phyloP scores from a whole-genome alignment of 2,329 filamentous ascomycete genomes.

The Hawksworthiomyces lignivorus region DNA sequence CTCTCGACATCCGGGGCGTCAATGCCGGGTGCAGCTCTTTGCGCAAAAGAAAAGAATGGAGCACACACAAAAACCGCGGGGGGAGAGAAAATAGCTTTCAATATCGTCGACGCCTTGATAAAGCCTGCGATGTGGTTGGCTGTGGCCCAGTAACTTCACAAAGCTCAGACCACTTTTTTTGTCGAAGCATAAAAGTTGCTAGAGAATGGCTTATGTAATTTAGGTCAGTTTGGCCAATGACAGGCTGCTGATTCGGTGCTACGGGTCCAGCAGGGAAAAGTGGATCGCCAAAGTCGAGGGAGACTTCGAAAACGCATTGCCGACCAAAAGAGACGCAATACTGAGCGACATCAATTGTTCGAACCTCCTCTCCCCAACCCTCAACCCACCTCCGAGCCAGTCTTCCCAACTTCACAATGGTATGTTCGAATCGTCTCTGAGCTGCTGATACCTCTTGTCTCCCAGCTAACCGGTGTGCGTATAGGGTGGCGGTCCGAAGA shows the following conservation, averaged over 20 bases:
- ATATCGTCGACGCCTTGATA: slow-evolving; percentile 1
- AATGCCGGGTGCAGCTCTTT: too few species aligned
- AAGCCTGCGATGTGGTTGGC: slow-evolving; percentile 12
- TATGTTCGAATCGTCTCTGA: slow-evolving; percentile 25
- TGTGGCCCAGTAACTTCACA: background rate
- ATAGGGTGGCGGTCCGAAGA: slow-evolving; percentile 67
- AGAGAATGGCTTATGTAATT: background rate
- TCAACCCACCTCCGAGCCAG: slow-evolving; percentile 14
- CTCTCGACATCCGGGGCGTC: background rate
- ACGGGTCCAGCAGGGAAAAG: too few species aligned
- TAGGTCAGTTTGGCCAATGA: background rate
- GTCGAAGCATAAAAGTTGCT: too few species aligned
- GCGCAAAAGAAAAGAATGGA: too few species aligned
- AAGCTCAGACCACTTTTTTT: slow-evolving; percentile 6
- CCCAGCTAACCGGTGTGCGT: slow-evolving; percentile 23
- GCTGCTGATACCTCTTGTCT: background rate
- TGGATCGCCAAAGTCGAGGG: too few species aligned
- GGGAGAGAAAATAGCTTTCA: slow-evolving; percentile 1
- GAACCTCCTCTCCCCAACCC: slow-evolving; percentile 4
- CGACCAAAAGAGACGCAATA: background rate
- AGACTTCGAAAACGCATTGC: slow-evolving; percentile 2
- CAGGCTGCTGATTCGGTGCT: too few species aligned
- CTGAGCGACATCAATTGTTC: too few species aligned
- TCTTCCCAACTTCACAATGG: slow-evolving; percentile 35
- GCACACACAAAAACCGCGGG: too few species aligned